Evolutionary conservation across 1,284 basidiomycete species (phyloP).

Genomic region (Ustanciosporium gigantosporum): DNA sequence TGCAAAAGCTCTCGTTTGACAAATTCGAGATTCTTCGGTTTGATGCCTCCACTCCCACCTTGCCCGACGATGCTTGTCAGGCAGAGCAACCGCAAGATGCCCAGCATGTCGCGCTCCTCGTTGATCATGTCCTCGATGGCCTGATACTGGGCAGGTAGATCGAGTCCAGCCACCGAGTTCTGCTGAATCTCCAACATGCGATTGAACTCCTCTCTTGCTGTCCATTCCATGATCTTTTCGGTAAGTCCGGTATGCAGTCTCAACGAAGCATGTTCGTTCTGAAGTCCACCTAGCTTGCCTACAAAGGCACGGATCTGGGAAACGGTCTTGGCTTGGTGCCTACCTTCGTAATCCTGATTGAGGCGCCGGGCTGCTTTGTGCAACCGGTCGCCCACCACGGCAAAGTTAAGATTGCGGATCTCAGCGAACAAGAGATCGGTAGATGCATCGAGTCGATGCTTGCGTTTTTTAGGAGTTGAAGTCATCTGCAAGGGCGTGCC

Average conservation of each 20-base stretch:
- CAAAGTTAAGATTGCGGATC: slow-evolving; percentile 89
- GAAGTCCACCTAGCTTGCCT: slow-evolving; percentile 85
- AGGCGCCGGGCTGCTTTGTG: slow-evolving; percentile 80
- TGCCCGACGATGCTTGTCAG: slow-evolving; percentile 74
- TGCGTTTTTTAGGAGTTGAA: slow-evolving; percentile 60
- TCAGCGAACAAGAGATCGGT: slow-evolving; percentile 84
- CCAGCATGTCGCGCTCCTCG: slow-evolving; percentile 36
- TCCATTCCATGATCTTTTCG: slow-evolving; percentile 84
- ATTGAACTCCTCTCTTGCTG: slow-evolving; percentile 80
- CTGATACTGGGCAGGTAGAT: slow-evolving; percentile 39
- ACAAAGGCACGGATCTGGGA: slow-evolving; percentile 93
- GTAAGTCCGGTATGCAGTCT: slow-evolving; percentile 88
- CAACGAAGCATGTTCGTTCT: slow-evolving; percentile 85
- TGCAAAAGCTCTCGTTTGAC: slow-evolving; percentile 90
- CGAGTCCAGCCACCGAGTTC: slow-evolving; percentile 75
- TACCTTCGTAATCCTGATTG: slow-evolving; percentile 85
- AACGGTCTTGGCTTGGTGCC: slow-evolving; percentile 84
- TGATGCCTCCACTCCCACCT: slow-evolving; percentile 73
- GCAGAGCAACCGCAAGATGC: slow-evolving; percentile 74
- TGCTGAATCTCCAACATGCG: slow-evolving; percentile 93
- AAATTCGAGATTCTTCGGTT: slow-evolving; percentile 80
- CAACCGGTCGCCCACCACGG: slow-evolving; percentile 81
- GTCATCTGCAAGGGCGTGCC: slow-evolving; percentile 41
- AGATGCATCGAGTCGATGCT: slow-evolving; percentile 75
- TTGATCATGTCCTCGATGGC: slow-evolving; percentile 54